Percentiles rank a stretch among this genome's conserved stretches.
These are phyloP conservation scores for Epithele typhae DNA, from an alignment of 768 basidiomycete genomes.

Conservation along the genomic window DNA sequence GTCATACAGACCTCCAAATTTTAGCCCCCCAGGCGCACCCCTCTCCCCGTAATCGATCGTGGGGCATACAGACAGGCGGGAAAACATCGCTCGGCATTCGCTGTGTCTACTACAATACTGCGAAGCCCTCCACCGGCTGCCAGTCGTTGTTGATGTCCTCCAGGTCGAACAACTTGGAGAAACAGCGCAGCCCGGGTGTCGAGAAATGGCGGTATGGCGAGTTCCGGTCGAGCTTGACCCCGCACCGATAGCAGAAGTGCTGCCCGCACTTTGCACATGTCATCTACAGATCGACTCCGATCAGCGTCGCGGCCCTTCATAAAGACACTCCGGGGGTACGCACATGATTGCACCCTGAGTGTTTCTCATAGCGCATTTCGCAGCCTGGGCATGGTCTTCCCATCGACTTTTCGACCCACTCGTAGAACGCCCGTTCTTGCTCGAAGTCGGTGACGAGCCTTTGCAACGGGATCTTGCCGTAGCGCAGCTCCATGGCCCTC, in stretches of 20 bases:
- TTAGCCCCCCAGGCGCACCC: too few species aligned
- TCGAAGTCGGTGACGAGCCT: conserved; percentile 58
- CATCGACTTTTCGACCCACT: conserved; percentile 69
- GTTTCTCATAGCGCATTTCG: conserved; percentile 67
- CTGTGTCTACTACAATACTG: conserved; percentile 3
- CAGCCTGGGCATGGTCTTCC: conserved; percentile 69
- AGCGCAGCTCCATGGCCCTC: conserved; percentile 50
- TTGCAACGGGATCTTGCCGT: conserved; percentile 57
- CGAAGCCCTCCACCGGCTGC: conserved; percentile 43
- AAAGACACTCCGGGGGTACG: conserved; percentile 7
- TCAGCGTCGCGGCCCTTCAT: not conserved
- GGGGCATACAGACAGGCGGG: too few species aligned
- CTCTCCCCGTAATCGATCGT: too few species aligned
- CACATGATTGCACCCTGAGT: conserved; percentile 85
- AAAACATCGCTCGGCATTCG: too few species aligned
- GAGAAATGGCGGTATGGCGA: conserved; percentile 69
- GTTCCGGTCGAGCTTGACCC: conserved; percentile 38
- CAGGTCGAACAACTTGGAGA: conserved; percentile 62
- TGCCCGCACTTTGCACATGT: conserved; percentile 67
- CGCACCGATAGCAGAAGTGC: conserved; percentile 86
- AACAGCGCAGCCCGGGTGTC: conserved; percentile 47
- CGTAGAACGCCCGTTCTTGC: conserved; percentile 71
- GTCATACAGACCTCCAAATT: too few species aligned
- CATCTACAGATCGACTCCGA: conserved; percentile 45
- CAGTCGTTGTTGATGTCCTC: conserved; percentile 38